Evolutionary conservation across 2,329 filamentous ascomycete genomes (phyloP).

Genomic region (Akanthomyces lecanii): DNA sequence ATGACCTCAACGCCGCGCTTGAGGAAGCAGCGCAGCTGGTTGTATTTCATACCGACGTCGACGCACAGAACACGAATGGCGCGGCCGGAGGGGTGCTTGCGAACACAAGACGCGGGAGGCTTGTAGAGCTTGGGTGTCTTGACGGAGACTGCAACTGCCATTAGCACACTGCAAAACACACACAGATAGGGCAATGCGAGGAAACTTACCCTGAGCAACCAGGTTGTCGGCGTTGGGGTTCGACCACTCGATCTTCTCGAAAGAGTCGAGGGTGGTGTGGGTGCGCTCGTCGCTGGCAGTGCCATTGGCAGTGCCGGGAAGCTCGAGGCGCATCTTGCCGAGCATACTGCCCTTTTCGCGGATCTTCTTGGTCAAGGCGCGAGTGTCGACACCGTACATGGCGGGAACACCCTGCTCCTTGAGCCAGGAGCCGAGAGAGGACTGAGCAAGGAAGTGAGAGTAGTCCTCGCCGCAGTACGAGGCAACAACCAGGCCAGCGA

Average conservation of each 20-base stretch:
- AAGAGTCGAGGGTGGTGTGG: slow-evolving; percentile 42
- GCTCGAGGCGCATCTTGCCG: slow-evolving; percentile 75
- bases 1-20: slow-evolving; percentile 88
- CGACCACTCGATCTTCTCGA: slow-evolving; percentile 80
- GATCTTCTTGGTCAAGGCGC: slow-evolving; percentile 90
- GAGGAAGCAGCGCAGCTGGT: slow-evolving; percentile 91
- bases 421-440: slow-evolving; percentile 89
- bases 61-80: slow-evolving; percentile 84
- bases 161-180: slow-evolving; percentile 34
- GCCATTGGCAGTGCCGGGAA: slow-evolving; percentile 44
- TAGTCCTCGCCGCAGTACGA: slow-evolving; percentile 93
- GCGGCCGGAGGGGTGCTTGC: slow-evolving; percentile 85
- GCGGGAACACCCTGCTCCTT: slow-evolving; percentile 94
- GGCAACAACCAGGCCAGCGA: slow-evolving; percentile 84
- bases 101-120: slow-evolving; percentile 63
- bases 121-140: slow-evolving; percentile 81
- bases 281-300: slow-evolving; percentile 22
- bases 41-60: slow-evolving; percentile 97
- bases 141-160: slow-evolving; percentile 68
- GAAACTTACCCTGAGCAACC: slow-evolving; percentile 80
- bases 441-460: slow-evolving; percentile 88
- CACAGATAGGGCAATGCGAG: slow-evolving; percentile 17
- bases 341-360: slow-evolving; percentile 94
- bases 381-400: slow-evolving; percentile 91
- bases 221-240: slow-evolving; percentile 92